A percentile compares a stretch with the other conserved stretches of the same genome.
phyloP scores from a whole-genome alignment of 352 stramenopile species.

The Phytophthora syringae region DNA sequence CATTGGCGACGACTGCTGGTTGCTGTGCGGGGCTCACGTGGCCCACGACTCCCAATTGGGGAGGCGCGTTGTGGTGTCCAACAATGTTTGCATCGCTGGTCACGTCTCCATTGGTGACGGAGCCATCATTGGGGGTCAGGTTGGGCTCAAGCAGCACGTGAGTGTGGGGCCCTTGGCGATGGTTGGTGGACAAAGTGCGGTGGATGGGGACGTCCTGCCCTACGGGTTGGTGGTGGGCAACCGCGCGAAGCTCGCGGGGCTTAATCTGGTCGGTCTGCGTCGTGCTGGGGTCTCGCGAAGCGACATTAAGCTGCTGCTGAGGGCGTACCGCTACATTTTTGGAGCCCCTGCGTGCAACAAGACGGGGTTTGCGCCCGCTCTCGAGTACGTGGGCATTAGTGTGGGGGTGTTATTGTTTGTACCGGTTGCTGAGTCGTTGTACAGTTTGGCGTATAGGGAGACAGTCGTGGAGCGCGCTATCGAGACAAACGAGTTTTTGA shows the following conservation, averaged over 20 bases:
- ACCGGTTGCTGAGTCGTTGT: constrained; percentile 4
- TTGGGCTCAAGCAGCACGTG: constrained; percentile 81
- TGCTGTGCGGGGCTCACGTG: constrained; percentile 79
- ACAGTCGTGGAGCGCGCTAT: constrained; percentile 61
- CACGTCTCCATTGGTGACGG: constrained; percentile 80
- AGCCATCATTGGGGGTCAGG: constrained; percentile 80
- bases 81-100: constrained; percentile 83
- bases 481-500: constrained; percentile 59
- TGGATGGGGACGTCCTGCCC: constrained; percentile 85
- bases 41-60: constrained; percentile 75
- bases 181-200: constrained; percentile 79
- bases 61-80: constrained; percentile 76
- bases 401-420: not conserved
- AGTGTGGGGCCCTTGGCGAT: constrained; percentile 76
- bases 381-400: constrained; percentile 54
- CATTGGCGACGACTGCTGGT: constrained; percentile 81
- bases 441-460: constrained; percentile 60
- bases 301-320: constrained; percentile 82
- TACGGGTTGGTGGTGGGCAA: constrained; percentile 81
- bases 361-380: constrained; percentile 72
- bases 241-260: constrained; percentile 71
- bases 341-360: constrained; percentile 54
- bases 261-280: constrained; percentile 81
- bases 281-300: constrained; percentile 62
- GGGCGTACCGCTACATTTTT: constrained; percentile 83